Conservation (phyloP, 768 basidiomycete species). For the Inosperma sp. region DNA sequence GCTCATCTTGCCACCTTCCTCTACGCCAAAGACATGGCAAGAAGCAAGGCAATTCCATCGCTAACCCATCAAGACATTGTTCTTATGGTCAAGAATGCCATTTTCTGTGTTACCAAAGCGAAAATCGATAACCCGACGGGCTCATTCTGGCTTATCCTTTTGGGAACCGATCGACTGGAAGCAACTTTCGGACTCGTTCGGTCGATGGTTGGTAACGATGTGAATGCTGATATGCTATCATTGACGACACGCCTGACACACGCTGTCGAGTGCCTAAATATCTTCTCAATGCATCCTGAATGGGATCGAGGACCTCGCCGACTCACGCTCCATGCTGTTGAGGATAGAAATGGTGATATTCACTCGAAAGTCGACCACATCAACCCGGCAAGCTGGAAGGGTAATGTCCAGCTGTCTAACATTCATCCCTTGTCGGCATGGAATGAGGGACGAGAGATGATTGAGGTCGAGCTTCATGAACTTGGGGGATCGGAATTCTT, state of each 20-base stretch:
- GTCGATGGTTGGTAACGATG: constrained; percentile 30
- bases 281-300: neutral
- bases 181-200: constrained; percentile 28
- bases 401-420: no score
- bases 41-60: neutral
- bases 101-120: constrained; percentile 27
- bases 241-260: no score
- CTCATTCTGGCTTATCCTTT: constrained; percentile 30
- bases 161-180: no score
- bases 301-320: neutral
- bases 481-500: no score
- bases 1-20: constrained; percentile 7
- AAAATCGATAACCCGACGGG: constrained; percentile 27
- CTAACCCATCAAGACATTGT: constrained; percentile 2
- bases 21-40: neutral
- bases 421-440: no score
- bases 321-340: neutral
- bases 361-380: neutral
- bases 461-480: no score
- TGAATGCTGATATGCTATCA: no score
- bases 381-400: no score
- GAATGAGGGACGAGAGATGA: no score
- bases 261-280: no score
- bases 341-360: neutral
- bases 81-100: no score